Evolutionary conservation across 2,329 filamentous ascomycete genomes (phyloP).

Genomic region (Colletotrichum caudatum): DNA sequence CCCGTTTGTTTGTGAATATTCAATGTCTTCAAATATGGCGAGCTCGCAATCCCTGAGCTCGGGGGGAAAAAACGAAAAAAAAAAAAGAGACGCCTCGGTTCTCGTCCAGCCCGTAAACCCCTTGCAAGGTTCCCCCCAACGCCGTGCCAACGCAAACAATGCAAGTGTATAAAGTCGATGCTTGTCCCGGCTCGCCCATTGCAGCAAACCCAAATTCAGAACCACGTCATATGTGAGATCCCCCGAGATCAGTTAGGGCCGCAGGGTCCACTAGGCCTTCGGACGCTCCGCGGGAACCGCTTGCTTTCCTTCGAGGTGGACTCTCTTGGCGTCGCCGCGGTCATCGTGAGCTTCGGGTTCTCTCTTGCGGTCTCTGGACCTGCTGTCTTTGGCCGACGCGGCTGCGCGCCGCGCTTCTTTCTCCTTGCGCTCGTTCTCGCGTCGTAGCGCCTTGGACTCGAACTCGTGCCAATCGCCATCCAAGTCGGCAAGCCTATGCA

Average conservation of each 20-base stretch:
- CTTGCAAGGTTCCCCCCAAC: slow-evolving; percentile 31
- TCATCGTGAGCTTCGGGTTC: slow-evolving; percentile 49
- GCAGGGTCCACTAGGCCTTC: slow-evolving; percentile 22
- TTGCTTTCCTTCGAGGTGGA: slow-evolving; percentile 39
- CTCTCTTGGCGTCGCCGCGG: slow-evolving; percentile 50
- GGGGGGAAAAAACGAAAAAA: background rate
- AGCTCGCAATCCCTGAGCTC: slow-evolving; percentile 6
- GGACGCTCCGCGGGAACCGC: slow-evolving; percentile 25
- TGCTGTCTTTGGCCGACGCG: slow-evolving; percentile 53
- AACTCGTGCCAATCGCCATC: slow-evolving; percentile 99
- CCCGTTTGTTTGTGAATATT: background rate
- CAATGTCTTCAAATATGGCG: background rate
- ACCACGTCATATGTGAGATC: background rate
- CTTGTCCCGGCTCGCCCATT: background rate
- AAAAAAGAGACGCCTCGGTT: background rate
- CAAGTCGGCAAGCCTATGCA: slow-evolving; percentile 75
- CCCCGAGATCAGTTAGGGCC: background rate
- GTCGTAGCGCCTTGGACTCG: slow-evolving; percentile 92
- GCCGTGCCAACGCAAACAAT: slow-evolving; percentile 40
- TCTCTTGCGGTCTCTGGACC: slow-evolving; percentile 56
- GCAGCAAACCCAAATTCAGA: background rate
- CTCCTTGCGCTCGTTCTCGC: slow-evolving; percentile 82
- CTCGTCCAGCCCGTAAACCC: slow-evolving; percentile 22
- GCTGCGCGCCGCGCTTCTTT: slow-evolving; percentile 61
- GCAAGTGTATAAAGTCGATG: slow-evolving; percentile 18